Base-by-base conservation (phyloP, 2,329 filamentous ascomycete genomes). In the Fusarium domesticum region DNA sequence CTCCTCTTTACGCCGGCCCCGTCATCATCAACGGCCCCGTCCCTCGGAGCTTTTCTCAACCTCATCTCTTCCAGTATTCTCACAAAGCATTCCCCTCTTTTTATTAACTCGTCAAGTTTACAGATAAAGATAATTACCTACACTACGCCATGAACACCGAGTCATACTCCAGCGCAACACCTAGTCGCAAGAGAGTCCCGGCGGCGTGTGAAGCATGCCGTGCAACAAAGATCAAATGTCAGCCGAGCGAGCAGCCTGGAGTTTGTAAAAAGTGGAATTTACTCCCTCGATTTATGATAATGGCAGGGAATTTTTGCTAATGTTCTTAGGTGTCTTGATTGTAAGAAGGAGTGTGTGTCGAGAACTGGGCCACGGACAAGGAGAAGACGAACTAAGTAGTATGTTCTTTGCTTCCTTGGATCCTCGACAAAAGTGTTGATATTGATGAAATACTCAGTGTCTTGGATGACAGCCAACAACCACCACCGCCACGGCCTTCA, bases 181-280 rank as follows among this genome's bases (percentile, higher is more conserved):
- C 17, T 32, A 40, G 2, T 12, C 57, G 57, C 18, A 63, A 65
- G 48, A 57, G 63, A 32, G 37, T 60, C 14, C 57, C 57, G 15
- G 68, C 80, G 64, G 68, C 77, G 16, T 80, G 77, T 43, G 77
- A 80, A 59, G 73, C 75, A 3, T 80, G 77, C 50, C 66, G 77
- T 42, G 67, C 64, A 10, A 73, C 75, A 44, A 81, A 80, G 64
- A 67, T 78, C 17, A 77, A 73, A 44, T 81, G 77, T 51, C 71
- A 72, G 48, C 63, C 72, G 5, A 73, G 73, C 45, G 65, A 67
- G 18, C 70, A 74, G 53, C 62, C 69, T 3, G 70, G 69, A 10
- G 73, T 76, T 20, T 81, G 77, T 56, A 72, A 70, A 60, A 73
- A 74, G 77, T 79, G 66, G 43, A 50, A n/a, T 34, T 35, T 11